Conservation (phyloP, 2,329 filamentous ascomycete genomes). For the Elsinoe batatas region DNA sequence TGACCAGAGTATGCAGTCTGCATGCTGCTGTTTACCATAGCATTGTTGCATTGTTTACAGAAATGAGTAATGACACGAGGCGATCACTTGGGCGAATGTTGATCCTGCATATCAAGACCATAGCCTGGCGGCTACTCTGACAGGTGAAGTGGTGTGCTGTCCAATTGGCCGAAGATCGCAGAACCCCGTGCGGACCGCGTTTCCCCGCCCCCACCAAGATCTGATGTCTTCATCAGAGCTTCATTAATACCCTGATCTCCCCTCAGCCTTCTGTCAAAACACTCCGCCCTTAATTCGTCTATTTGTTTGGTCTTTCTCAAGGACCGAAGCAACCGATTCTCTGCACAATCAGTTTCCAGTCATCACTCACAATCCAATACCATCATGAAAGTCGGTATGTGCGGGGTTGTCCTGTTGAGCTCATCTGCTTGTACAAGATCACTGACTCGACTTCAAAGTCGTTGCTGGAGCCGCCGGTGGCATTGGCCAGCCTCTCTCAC, state of each 20-base stretch:
- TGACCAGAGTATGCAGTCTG: background rate
- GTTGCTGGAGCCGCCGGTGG: slow-evolving; percentile 96
- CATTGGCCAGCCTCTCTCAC: slow-evolving; percentile 95
- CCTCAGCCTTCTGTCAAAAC: slow-evolving; percentile 11
- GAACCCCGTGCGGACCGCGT: background rate
- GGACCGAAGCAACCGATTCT: background rate
- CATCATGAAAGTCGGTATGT: slow-evolving; percentile 21
- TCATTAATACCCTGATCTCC: slow-evolving; percentile 2
- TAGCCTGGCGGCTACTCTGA: background rate
- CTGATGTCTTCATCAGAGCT: background rate
- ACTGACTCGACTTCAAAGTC: slow-evolving; percentile 30
- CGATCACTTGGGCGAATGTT: background rate
- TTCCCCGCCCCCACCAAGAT: slow-evolving; percentile 12
- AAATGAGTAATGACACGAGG: background rate
- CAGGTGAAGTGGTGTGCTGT: background rate
- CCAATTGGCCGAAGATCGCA: background rate
- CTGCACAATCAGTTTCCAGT: background rate
- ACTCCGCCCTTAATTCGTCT: slow-evolving; percentile 1
- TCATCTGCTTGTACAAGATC: background rate
- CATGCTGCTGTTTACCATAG: background rate
- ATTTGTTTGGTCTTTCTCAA: background rate
- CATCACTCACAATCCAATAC: slow-evolving; percentile 14
- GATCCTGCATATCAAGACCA: background rate
- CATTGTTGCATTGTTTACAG: background rate
- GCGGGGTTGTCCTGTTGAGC: slow-evolving; percentile 2